Evolutionary conservation across 768 basidiomycete genomes (phyloP).

Genomic region (Trametes maxima): DNA sequence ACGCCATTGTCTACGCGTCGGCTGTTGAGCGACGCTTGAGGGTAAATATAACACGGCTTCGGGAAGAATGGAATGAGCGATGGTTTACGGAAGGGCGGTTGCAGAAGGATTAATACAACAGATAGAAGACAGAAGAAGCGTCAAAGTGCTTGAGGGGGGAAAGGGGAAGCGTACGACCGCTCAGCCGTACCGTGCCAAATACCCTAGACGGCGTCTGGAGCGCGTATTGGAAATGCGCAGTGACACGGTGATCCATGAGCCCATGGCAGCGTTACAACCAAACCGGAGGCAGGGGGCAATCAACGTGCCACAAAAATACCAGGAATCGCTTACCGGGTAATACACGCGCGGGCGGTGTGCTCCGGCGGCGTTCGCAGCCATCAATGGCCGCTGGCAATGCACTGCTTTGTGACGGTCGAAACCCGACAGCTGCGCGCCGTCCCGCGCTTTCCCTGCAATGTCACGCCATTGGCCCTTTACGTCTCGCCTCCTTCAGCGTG

Average conservation of each 20-base stretch:
- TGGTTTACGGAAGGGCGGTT: not conserved
- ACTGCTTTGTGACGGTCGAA: constrained; percentile 7
- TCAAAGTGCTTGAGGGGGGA: not conserved
- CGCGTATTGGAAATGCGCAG: not conserved
- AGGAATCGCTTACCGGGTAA: not conserved
- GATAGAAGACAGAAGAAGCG: constrained; percentile 2
- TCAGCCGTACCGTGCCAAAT: not conserved
- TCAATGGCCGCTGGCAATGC: not conserved
- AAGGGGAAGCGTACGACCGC: not conserved
- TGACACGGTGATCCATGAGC: not conserved
- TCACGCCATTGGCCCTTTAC: not conserved
- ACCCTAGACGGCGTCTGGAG: constrained; percentile 6
- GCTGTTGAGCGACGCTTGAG: not conserved
- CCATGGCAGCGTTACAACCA: not conserved
- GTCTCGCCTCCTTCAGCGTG: not conserved
- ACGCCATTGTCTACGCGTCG: constrained; percentile 10
- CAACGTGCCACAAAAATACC: not conserved
- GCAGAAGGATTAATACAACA: constrained; percentile 4
- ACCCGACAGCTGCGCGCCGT: not conserved
- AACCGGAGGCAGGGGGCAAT: not conserved
- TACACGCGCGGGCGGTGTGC: not conserved
- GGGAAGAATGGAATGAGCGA: not conserved
- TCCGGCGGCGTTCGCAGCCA: not conserved
- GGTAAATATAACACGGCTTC: not conserved
- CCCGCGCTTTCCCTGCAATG: not conserved